Percentiles rank a stretch among this genome's conserved stretches.
These are phyloP conservation scores for Dendrothele bispora DNA, from an alignment of 768 basidiomycete species.

Conservation along the genomic window DNA sequence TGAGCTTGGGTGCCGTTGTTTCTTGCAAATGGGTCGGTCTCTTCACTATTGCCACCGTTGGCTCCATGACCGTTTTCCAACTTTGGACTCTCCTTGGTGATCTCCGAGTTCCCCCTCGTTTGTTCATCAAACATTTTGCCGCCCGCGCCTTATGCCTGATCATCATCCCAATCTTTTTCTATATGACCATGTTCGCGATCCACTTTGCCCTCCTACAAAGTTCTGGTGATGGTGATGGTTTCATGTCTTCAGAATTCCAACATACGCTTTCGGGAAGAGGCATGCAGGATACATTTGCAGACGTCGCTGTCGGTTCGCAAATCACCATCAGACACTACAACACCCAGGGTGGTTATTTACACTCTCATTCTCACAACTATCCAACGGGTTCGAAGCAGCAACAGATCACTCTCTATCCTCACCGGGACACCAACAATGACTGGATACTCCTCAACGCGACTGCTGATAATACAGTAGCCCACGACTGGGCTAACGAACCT, in stretches of 20 bases:
- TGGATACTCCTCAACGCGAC: slow-evolving; percentile 87
- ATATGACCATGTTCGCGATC: slow-evolving; percentile 96
- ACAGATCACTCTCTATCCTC: slow-evolving; percentile 98
- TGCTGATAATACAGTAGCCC: slow-evolving; percentile 32
- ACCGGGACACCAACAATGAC: slow-evolving; percentile 94
- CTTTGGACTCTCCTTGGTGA: slow-evolving; percentile 92
- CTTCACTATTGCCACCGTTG: slow-evolving; percentile 95
- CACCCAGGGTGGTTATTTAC: slow-evolving; percentile 98
- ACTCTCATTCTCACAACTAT: slow-evolving; percentile 90
- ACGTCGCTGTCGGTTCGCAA: slow-evolving; percentile 82
- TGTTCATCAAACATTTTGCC: slow-evolving; percentile 83
- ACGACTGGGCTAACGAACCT: slow-evolving; percentile 38
- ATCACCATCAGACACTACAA: slow-evolving; percentile 88
- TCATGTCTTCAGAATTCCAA: slow-evolving; percentile 99
- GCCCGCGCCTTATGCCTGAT: slow-evolving; percentile 92
- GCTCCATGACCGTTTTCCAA: slow-evolving; percentile 79
- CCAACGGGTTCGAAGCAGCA: slow-evolving; percentile 93
- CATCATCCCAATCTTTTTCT: slow-evolving; percentile 79
- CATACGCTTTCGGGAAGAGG: slow-evolving; percentile 87
- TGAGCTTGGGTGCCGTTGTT: slow-evolving; percentile 88
- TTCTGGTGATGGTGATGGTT: slow-evolving; percentile 96
- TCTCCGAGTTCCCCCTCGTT: slow-evolving; percentile 66
- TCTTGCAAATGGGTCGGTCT: slow-evolving; percentile 99
- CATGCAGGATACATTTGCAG: slow-evolving; percentile 95
- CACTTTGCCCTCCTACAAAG: slow-evolving; percentile 89